Evolutionary conservation across 352 stramenopile genomes (phyloP).

Genomic region (Phytophthora chlamydospora): DNA sequence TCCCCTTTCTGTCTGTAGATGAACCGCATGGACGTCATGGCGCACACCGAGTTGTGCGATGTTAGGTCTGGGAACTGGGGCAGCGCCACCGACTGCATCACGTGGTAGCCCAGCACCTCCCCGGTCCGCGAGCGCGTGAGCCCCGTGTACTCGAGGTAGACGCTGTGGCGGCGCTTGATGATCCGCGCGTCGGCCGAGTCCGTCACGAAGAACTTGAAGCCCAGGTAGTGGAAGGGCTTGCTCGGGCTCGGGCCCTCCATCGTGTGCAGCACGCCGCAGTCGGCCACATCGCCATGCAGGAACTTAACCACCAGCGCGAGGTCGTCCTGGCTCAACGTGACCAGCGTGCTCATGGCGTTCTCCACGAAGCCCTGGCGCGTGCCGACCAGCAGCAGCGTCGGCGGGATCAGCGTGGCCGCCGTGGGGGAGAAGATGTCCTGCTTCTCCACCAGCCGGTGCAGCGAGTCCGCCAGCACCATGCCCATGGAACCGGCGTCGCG

Average conservation of each 20-base stretch:
- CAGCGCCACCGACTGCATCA: conserved; percentile 59
- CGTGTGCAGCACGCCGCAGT: conserved; percentile 33
- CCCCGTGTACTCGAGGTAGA: conserved; percentile 56
- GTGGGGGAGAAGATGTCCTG: conserved; percentile 33
- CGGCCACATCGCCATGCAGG: conserved; percentile 45
- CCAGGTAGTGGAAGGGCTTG: conserved; percentile 54
- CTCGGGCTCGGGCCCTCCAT: conserved; percentile 38
- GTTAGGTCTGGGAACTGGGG: conserved; percentile 48
- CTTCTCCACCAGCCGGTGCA: conserved; percentile 25
- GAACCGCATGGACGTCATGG: conserved; percentile 45
- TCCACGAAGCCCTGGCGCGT: conserved; percentile 48
- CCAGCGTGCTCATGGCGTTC: conserved; percentile 47
- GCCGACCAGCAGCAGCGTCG: conserved; percentile 43
- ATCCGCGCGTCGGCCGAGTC: conserved; percentile 41
- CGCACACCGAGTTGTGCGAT: conserved; percentile 48
- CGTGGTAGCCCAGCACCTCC: conserved; percentile 53
- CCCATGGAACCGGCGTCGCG: conserved; percentile 36
- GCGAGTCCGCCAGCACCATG: conserved; percentile 22
- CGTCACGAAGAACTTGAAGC: conserved; percentile 67
- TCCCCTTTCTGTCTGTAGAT: conserved; percentile 51
- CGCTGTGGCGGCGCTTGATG: conserved; percentile 49
- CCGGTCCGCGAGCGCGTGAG: conserved; percentile 37
- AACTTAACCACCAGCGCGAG: conserved; percentile 49
- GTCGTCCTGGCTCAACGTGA: conserved; percentile 49
- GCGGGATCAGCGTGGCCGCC: conserved; percentile 27